phyloP scores from a whole-genome alignment of 1,284 basidiomycete species.

The Puccinia coronata region DNA sequence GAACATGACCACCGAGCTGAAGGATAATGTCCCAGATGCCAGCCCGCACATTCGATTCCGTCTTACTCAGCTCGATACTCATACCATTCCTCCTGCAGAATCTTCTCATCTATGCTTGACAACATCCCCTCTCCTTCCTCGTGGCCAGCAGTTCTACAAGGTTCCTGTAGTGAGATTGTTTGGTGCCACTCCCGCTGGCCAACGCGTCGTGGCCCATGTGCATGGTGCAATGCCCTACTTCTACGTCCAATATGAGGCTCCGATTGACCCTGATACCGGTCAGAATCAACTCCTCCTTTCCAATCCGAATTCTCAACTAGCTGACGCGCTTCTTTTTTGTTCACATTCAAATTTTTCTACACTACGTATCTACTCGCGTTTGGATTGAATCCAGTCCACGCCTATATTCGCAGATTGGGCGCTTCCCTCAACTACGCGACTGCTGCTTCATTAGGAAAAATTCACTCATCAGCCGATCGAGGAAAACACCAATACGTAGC shows the following conservation, averaged over 20 bases:
- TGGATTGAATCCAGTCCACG: conserved; percentile 72
- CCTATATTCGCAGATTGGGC: conserved; percentile 69
- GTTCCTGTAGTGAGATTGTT: conserved; percentile 84
- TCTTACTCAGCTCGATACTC: conserved; percentile 39
- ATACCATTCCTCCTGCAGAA: conserved; percentile 29
- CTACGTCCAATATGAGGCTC: conserved; percentile 64
- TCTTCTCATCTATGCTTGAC: conserved; percentile 11
- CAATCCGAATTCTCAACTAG: conserved; percentile 41
- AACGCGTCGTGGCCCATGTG: conserved; percentile 81
- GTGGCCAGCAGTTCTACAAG: conserved; percentile 54
- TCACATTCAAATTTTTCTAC: too few species aligned
- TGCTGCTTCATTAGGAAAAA: conserved; percentile 65
- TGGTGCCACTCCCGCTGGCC: conserved; percentile 75
- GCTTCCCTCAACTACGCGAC: conserved; percentile 76
- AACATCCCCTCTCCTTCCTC: conserved; percentile 47
- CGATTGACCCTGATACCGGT: conserved; percentile 59
- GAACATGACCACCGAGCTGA: not conserved
- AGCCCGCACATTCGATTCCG: conserved; percentile 40
- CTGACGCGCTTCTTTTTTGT: conserved; percentile 12
- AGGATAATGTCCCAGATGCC: not conserved
- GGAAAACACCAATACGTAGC: conserved; percentile 54
- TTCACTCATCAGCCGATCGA: conserved; percentile 56
- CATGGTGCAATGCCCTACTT: conserved; percentile 70
- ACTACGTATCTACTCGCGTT: conserved; percentile 63
- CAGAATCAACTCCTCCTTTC: conserved; percentile 47